phyloP scores from a whole-genome alignment of 805 yeast species.

The Candida ficus region DNA sequence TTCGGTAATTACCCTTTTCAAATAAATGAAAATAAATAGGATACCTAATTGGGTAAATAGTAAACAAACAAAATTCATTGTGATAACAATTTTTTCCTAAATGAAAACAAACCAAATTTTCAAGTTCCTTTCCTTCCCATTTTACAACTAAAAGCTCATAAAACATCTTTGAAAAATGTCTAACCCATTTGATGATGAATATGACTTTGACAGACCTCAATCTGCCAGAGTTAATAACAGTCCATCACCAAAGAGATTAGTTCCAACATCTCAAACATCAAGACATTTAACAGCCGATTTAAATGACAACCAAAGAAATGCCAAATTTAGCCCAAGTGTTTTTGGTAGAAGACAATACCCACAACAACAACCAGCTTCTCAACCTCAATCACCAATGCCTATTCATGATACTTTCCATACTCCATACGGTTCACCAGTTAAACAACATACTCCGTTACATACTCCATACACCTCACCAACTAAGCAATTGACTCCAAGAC shows the following conservation, averaged over 20 bases:
- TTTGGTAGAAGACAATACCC: constrained; percentile 26
- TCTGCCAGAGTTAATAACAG: constrained; percentile 13
- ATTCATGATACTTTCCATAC: constrained; percentile 17
- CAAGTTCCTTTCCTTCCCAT: neutral
- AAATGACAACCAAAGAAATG: neutral
- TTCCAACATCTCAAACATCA: constrained; percentile 7
- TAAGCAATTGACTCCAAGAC: constrained; percentile 47
- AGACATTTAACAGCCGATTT: constrained; percentile 6
- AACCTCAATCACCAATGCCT: constrained; percentile 4
- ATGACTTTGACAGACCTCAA: constrained; percentile 20
- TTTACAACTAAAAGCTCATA: neutral
- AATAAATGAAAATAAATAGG: neutral
- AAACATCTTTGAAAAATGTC: constrained; percentile 13
- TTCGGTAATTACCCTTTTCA: neutral
- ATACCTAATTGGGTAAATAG: constrained; percentile 19
- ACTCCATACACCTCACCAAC: constrained; percentile 32
- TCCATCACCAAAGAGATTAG: constrained; percentile 21
- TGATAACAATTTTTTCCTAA: neutral
- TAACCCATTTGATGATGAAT: constrained; percentile 27
- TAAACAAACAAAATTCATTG: constrained; percentile 14
- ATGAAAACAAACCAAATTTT: too few relatives aligned
- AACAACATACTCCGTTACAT: constrained; percentile 20
- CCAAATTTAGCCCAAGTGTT: constrained; percentile 30
- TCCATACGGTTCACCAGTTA: constrained; percentile 31
- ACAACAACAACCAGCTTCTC: constrained; percentile 7